Conservation (phyloP, 345 rosid genomes). For the Citrus trifoliata region DNA sequence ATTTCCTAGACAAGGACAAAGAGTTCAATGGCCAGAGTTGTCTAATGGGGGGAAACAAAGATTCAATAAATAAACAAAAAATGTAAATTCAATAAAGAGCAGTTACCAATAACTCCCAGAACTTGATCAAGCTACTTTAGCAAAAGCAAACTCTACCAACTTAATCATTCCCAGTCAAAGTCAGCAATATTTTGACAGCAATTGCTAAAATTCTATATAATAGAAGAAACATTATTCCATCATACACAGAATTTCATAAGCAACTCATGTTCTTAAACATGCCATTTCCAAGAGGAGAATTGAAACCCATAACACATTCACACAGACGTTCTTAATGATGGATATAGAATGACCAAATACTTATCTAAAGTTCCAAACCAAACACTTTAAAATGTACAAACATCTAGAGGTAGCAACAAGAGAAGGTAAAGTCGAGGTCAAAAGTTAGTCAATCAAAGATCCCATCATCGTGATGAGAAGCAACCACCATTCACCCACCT, state of each 20-base stretch:
- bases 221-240: background rate
- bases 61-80: background rate
- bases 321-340: too few relatives aligned
- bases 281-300: background rate
- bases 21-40: background rate
- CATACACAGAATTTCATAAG: background rate
- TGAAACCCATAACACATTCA: background rate
- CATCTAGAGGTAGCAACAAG: background rate
- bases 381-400: background rate
- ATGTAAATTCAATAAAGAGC: background rate
- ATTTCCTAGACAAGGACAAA: background rate
- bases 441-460: background rate
- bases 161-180: background rate
- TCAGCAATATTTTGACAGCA: background rate
- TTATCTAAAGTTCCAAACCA: background rate
- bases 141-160: background rate
- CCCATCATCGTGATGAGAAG: background rate
- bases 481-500: constrained; percentile 33
- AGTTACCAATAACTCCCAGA: background rate
- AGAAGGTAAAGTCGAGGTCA: background rate
- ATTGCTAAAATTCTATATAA: background rate
- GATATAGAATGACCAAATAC: background rate
- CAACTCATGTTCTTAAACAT: background rate
- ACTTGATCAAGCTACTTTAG: background rate
- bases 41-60: background rate